Base-by-base conservation (phyloP, 2,329 filamentous ascomycete genomes). In the Thyridium curvatum region DNA sequence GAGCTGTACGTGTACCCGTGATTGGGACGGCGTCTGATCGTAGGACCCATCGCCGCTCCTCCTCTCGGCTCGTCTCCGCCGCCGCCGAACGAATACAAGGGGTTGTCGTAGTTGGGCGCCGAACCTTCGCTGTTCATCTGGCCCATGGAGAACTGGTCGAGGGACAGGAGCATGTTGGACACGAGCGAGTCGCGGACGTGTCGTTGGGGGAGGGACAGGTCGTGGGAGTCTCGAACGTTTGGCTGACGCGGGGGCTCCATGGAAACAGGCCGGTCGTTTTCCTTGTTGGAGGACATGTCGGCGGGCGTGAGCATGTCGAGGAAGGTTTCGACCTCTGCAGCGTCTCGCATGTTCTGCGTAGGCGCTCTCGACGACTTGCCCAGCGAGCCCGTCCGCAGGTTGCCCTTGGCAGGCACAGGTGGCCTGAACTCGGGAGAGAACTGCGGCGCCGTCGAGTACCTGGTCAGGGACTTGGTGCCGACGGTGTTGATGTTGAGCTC, bases 101-200 rank as follows among this genome's bases (percentile, higher is more conserved):
- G 52, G 38, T 71, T 64, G 46, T 65, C 62, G 38, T 58, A 66
- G 35, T 53, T 48, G 18, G 54, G 44, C 4, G 52, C 49, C 30
- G 54, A 46, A 13, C 21, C 38, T 32, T 46, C 49, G 6, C 58
- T 54, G 43, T 52, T 53, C 34, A 64, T 55, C 49, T 74, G 68
- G 33, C 61, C 69, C 50, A 77, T 71, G 31, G 78, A 82, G 55
- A 91, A 80, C 60, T 91, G 85, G 62, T 95, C 91, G 47, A 98
- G 81, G 31, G 90, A 95, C 48, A 93, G 72, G 44, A 97, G 79
- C 84, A 98, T 93, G 61, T 96, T 94, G 62, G 93, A 85, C 43
- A 98, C 88, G 49, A 98, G 81, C 29, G 90, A 96, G 56, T 94
- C 87, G 50, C 91, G 81, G 46, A 86, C 79, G 57, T 86, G 79